These are phyloP conservation scores for Gossypium stocksii DNA, from an alignment of 345 rosid species.

Conservation along the genomic window DNA sequence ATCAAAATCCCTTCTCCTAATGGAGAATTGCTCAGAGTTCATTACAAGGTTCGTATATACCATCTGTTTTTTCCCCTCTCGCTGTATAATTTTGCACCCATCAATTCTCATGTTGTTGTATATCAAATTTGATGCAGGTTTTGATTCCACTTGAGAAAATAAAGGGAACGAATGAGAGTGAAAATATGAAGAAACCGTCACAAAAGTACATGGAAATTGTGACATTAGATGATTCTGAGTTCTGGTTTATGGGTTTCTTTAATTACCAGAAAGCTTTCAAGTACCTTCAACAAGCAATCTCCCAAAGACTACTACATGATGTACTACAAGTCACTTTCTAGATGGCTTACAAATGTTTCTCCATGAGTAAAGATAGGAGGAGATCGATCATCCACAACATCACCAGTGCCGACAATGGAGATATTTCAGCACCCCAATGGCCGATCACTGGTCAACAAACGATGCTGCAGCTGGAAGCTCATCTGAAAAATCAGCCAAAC, in stretches of 20 bases:
- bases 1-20: slow-evolving; percentile 35
- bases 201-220: slow-evolving; percentile 64
- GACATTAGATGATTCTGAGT: slow-evolving; percentile 64
- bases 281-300: slow-evolving; percentile 45
- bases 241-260: slow-evolving; percentile 91
- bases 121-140: slow-evolving; percentile 27
- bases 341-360: slow-evolving; percentile 11
- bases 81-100: not conserved
- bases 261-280: slow-evolving; percentile 66
- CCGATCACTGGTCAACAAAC: not conserved
- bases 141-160: slow-evolving; percentile 55
- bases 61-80: not conserved
- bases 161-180: slow-evolving; percentile 45
- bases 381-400: too few relatives aligned
- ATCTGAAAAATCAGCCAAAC: not conserved
- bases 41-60: slow-evolving; percentile 36
- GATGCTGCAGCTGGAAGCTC: not conserved
- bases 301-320: slow-evolving; percentile 23
- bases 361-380: too few relatives aligned
- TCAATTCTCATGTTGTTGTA: not conserved
- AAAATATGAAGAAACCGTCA: slow-evolving; percentile 57
- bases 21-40: slow-evolving; percentile 36
- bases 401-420: too few relatives aligned
- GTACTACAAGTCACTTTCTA: slow-evolving; percentile 20
- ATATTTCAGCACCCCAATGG: too few relatives aligned